Percentiles rank a stretch among this genome's conserved stretches.
Conservation (phyloP, 441 rosid species). For the Populus hybrid region DNA sequence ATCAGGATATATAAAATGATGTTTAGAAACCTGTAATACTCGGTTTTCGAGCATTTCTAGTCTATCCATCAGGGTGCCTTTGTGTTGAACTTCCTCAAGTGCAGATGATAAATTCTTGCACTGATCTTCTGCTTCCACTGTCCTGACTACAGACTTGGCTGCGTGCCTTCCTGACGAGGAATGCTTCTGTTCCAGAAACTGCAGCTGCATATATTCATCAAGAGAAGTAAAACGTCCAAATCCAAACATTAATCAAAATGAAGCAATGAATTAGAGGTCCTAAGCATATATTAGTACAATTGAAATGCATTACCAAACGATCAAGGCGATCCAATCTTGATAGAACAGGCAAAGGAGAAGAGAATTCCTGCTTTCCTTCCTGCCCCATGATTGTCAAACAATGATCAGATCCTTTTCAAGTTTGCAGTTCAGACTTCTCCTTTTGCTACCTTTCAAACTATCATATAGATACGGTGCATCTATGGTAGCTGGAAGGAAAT, state of each 20-base stretch:
- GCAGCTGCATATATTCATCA: slow-evolving; percentile 17
- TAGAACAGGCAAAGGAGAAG: slow-evolving; percentile 27
- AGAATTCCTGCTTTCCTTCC: slow-evolving; percentile 4
- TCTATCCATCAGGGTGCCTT: slow-evolving; percentile 34
- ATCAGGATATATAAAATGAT: not conserved
- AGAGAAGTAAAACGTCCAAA: too few relatives aligned
- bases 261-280: not conserved
- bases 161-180: slow-evolving; percentile 16
- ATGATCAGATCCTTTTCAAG: not conserved
- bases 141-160: not conserved
- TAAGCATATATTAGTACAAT: not conserved
- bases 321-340: slow-evolving; percentile 35
- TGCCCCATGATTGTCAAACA: slow-evolving; percentile 14
- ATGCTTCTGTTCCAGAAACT: slow-evolving; percentile 28
- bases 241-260: not conserved
- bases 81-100: slow-evolving; percentile 33
- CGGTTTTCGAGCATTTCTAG: slow-evolving; percentile 32
- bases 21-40: slow-evolving; percentile 27
- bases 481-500: not conserved
- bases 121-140: not conserved
- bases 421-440: not conserved
- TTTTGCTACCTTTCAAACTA: not conserved
- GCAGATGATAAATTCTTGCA: slow-evolving; percentile 31
- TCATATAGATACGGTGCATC: not conserved
- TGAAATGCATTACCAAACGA: slow-evolving; percentile 26